Conservation (phyloP, 2,329 filamentous ascomycete genomes). For the Cladophialophora yegresii region DNA sequence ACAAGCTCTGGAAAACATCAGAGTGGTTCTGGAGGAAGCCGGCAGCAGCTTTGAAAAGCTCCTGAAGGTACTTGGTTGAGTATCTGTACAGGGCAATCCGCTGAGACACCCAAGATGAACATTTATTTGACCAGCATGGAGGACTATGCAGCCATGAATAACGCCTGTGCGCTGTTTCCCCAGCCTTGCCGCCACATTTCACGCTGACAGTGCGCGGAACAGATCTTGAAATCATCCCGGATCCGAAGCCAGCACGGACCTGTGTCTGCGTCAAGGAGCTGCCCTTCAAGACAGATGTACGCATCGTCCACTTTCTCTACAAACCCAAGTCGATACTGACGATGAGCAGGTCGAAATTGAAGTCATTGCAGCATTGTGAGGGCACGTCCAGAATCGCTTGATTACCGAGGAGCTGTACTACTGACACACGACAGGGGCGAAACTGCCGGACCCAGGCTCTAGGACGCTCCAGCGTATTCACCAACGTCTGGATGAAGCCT, state of each 20-base stretch:
- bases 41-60: constrained; percentile 62
- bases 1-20: constrained; percentile 52
- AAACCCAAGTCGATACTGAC: not conserved
- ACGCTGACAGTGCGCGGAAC: constrained; percentile 11
- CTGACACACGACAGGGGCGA: constrained; percentile 7
- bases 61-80: constrained; percentile 56
- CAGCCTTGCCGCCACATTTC: constrained; percentile 21
- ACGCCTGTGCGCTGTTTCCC: constrained; percentile 58
- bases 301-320: not conserved
- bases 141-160: constrained; percentile 76
- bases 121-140: constrained; percentile 67
- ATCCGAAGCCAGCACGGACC: constrained; percentile 36
- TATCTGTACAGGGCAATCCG: not conserved
- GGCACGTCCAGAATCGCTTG: constrained; percentile 15
- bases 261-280: constrained; percentile 37
- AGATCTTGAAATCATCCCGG: constrained; percentile 33
- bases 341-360: constrained; percentile 35
- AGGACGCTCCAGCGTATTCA: constrained; percentile 3
- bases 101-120: constrained; percentile 44
- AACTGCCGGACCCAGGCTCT: constrained; percentile 26
- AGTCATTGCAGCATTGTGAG: constrained; percentile 36
- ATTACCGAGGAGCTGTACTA: not conserved
- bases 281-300: constrained; percentile 36
- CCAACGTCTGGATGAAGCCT: not conserved
- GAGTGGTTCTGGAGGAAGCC: constrained; percentile 61